These are phyloP conservation scores for Colletotrichum acutatum DNA, from an alignment of 2,329 filamentous ascomycete species.

Conservation along the genomic window DNA sequence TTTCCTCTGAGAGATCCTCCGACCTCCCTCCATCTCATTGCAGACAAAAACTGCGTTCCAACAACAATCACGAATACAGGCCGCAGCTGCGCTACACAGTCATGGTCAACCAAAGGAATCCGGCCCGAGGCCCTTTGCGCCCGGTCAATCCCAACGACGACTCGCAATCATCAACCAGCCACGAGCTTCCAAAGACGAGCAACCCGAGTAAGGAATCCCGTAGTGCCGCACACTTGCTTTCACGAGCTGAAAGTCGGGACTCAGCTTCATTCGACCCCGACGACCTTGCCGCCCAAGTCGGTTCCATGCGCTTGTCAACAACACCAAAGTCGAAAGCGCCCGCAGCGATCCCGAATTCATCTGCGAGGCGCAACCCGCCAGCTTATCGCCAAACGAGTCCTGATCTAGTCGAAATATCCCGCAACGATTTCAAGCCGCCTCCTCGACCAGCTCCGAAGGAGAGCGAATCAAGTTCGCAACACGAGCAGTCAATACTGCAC, in stretches of 20 bases:
- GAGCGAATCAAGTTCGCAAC: slow-evolving; percentile 11
- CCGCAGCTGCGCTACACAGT: slow-evolving; percentile 16
- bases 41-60: slow-evolving; percentile 11
- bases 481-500: slow-evolving; percentile 31
- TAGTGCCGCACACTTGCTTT: slow-evolving; percentile 41
- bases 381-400: slow-evolving; percentile 12
- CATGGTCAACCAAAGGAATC: slow-evolving; percentile 62
- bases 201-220: slow-evolving; percentile 26
- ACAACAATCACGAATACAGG: neutral
- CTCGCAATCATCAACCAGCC: slow-evolving; percentile 42
- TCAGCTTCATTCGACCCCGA: slow-evolving; percentile 33
- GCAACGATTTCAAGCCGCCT: slow-evolving; percentile 11
- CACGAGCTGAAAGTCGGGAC: slow-evolving; percentile 33
- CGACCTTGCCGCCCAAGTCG: slow-evolving; percentile 32
- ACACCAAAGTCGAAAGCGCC: slow-evolving; percentile 8
- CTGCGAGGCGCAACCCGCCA: slow-evolving; percentile 14
- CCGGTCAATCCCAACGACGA: slow-evolving; percentile 49
- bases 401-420: slow-evolving; percentile 34
- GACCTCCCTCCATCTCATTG: slow-evolving; percentile 33
- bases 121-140: slow-evolving; percentile 55
- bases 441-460: slow-evolving; percentile 11
- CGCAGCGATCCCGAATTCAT: slow-evolving; percentile 6
- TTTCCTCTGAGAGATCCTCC: slow-evolving; percentile 40
- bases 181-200: slow-evolving; percentile 26
- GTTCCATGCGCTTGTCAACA: slow-evolving; percentile 35